Percentiles rank a stretch among this genome's conserved stretches.
These are phyloP conservation scores for Striga hermonthica DNA, from an alignment of 305 asterid genomes.

Conservation along the genomic window DNA sequence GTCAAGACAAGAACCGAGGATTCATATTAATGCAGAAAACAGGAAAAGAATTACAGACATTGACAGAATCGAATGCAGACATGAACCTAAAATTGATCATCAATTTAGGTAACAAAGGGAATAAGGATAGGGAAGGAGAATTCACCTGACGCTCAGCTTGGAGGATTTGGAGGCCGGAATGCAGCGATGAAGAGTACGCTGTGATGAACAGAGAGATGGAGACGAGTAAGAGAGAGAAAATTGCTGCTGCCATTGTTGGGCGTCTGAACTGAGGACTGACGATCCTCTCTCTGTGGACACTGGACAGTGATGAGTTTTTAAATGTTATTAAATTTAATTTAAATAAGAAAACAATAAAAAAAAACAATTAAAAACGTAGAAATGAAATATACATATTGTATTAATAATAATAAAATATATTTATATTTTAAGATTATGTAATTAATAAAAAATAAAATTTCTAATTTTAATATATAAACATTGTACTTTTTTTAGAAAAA, in stretches of 20 bases:
- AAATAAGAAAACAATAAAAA: constrained; percentile 3
- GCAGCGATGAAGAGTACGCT: constrained; percentile 35
- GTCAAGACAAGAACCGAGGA: constrained; percentile 9
- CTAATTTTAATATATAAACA: too few species aligned
- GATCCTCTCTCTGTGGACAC: neutral
- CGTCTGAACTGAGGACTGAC: constrained; percentile 6
- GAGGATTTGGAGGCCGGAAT: constrained; percentile 64
- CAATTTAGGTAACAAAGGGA: neutral
- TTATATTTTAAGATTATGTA: too few species aligned
- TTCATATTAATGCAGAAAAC: neutral
- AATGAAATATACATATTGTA: too few species aligned
- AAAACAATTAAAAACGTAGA: neutral
- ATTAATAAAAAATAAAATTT: too few species aligned
- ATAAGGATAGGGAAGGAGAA: constrained; percentile 22
- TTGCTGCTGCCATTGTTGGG: constrained; percentile 47
- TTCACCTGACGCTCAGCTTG: constrained; percentile 83
- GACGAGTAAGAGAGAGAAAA: constrained; percentile 37
- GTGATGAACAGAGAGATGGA: constrained; percentile 33
- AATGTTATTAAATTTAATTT: constrained; percentile 12
- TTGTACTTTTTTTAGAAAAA: too few species aligned
- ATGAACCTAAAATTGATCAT: too few species aligned
- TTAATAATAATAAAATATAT: too few species aligned
- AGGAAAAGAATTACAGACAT: neutral
- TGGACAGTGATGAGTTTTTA: constrained; percentile 21
- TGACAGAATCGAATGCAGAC: constrained; percentile 7